These are phyloP conservation scores for Erodium moschatum DNA, from an alignment of 441 rosid species.

Conservation along the genomic window DNA sequence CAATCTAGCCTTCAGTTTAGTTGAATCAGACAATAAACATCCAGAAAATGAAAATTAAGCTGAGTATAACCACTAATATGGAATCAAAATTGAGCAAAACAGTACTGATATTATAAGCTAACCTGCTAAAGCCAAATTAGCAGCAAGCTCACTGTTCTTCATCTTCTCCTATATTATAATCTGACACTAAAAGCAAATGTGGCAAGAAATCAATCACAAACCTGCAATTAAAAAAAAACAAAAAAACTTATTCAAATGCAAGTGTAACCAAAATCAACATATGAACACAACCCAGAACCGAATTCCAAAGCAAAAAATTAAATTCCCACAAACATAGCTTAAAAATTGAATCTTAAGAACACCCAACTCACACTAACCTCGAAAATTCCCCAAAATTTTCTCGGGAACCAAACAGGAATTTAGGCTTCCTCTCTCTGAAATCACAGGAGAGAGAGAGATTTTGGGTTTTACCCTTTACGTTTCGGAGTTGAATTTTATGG, in stretches of 20 bases:
- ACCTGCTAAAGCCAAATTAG: conserved; percentile 86
- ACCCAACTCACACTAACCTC: background rate
- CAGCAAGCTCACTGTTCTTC: conserved; percentile 74
- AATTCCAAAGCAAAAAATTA: background rate
- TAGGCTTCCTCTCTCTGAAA: background rate
- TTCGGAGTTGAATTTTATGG: background rate
- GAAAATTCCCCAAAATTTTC: background rate
- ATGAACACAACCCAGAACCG: background rate
- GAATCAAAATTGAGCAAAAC: background rate
- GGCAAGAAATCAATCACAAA: background rate
- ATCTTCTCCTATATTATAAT: conserved; percentile 22
- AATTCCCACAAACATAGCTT: too few species aligned
- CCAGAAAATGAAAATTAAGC: background rate
- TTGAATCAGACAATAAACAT: background rate
- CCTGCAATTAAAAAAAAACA: background rate
- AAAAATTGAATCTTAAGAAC: background rate
- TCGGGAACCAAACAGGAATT: background rate
- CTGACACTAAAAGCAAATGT: background rate
- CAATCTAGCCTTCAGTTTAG: background rate
- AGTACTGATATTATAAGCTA: conserved; percentile 6
- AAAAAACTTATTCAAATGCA: background rate
- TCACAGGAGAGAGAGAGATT: conserved; percentile 1
- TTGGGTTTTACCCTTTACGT: background rate
- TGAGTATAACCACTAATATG: background rate
- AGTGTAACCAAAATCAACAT: background rate